A percentile compares a stretch with the other conserved stretches of the same genome.
phyloP scores from a whole-genome alignment of 768 basidiomycete genomes.

The Lactarius sp. region DNA sequence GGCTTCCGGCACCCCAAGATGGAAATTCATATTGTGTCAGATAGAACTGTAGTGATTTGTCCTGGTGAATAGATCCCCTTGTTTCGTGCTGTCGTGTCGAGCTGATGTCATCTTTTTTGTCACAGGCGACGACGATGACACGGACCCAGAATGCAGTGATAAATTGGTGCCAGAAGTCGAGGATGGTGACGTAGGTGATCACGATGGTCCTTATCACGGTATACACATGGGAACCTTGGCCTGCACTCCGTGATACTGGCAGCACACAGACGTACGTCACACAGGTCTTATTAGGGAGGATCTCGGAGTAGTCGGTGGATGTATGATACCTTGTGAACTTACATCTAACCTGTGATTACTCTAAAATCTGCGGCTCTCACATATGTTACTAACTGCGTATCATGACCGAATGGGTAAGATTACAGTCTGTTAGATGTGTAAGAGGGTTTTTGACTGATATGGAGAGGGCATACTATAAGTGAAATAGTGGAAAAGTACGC shows the following conservation, averaged over 20 bases:
- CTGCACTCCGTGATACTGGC: slow-evolving; percentile 26
- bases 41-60: slow-evolving; percentile 15
- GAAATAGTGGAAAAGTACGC: too few species aligned
- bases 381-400: too few species aligned
- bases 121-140: slow-evolving; percentile 46
- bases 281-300: not conserved
- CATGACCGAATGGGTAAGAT: too few species aligned
- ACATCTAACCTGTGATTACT: too few species aligned
- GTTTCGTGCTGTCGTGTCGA: not conserved
- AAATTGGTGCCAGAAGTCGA: slow-evolving; percentile 48
- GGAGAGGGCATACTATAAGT: too few species aligned
- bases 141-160: slow-evolving; percentile 50
- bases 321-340: too few species aligned
- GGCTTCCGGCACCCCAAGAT: slow-evolving; percentile 18
- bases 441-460: too few species aligned
- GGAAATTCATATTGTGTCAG: slow-evolving; percentile 19
- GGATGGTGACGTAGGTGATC: slow-evolving; percentile 38
- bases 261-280: not conserved
- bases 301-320: too few species aligned
- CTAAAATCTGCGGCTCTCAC: too few species aligned
- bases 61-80: not conserved
- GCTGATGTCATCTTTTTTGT: not conserved
- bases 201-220: slow-evolving; percentile 54
- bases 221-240: slow-evolving; percentile 50
- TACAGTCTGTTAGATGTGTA: too few species aligned